phyloP scores from a whole-genome alignment of 495 filamentous ascomycete genomes.

The Hypoxylon crocopeplum region DNA sequence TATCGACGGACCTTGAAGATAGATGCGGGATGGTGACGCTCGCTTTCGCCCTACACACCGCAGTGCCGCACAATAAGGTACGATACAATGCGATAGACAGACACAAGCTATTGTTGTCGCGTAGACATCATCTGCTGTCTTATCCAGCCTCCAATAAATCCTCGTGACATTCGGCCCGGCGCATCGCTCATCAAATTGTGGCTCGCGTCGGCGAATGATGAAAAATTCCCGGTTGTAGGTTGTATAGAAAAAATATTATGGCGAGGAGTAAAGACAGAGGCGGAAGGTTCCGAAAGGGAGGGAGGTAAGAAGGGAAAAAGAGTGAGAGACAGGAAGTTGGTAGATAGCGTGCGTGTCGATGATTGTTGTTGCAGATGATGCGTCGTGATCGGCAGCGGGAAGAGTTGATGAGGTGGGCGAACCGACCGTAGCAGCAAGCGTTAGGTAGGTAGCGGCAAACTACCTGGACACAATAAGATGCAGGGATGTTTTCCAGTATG shows the following conservation, averaged over 20 bases:
- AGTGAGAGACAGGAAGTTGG: constrained; percentile 10
- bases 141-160: constrained; percentile 46
- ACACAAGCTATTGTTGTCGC: constrained; percentile 40
- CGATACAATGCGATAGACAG: constrained; percentile 22
- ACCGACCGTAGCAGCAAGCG: constrained; percentile 4
- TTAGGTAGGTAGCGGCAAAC: neutral
- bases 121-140: constrained; percentile 38
- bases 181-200: constrained; percentile 45
- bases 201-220: constrained; percentile 37
- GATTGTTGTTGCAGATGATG: constrained; percentile 38
- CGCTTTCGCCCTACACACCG: constrained; percentile 18
- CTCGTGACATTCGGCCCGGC: constrained; percentile 42
- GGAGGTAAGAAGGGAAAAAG: neutral
- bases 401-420: constrained; percentile 34
- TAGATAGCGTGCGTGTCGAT: constrained; percentile 26
- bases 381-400: constrained; percentile 37
- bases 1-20: constrained; percentile 28
- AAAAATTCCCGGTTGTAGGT: neutral
- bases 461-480: neutral
- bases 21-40: constrained; percentile 24
- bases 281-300: neutral
- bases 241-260: neutral
- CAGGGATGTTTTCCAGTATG: constrained; percentile 29
- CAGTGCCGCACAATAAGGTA: constrained; percentile 11
- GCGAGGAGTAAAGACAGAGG: neutral